Evolutionary conservation across 2,329 filamentous ascomycete genomes (phyloP).

Genomic region (Rugonectria rugulosa): DNA sequence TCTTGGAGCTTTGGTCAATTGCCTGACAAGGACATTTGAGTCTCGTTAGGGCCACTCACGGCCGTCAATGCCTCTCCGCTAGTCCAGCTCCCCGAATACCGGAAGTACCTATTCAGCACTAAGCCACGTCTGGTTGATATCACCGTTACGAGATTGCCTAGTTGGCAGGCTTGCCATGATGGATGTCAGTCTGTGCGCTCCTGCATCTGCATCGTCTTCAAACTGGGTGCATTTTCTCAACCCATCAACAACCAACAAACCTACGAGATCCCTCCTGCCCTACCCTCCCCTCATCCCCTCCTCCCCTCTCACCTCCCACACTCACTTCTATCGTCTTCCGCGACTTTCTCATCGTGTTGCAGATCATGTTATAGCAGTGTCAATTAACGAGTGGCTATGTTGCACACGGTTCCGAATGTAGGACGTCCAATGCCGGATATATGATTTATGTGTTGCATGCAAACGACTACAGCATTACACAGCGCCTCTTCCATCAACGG

Average conservation of each 20-base stretch:
- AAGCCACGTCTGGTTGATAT: constrained; percentile 17
- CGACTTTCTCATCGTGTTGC: background rate
- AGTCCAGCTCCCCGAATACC: constrained; percentile 27
- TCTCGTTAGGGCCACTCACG: constrained; percentile 8
- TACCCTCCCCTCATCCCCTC: background rate
- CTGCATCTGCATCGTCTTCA: constrained; percentile 19
- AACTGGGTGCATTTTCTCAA: constrained; percentile 2
- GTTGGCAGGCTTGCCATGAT: constrained; percentile 5
- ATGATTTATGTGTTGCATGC: constrained; percentile 4
- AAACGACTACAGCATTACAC: background rate
- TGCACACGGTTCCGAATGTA: background rate
- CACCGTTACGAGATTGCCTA: constrained; percentile 27
- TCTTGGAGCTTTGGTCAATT: constrained; percentile 2
- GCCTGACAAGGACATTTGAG: constrained; percentile 5
- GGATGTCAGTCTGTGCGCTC: constrained; percentile 17
- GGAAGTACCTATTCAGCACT: constrained; percentile 30
- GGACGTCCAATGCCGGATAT: background rate
- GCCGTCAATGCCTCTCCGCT: background rate
- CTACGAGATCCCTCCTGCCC: constrained; percentile 11
- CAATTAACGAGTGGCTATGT: background rate
- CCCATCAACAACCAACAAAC: background rate
- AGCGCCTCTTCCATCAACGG: background rate
- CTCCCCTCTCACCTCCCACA: background rate
- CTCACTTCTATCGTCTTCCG: background rate
- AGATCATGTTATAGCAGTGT: background rate